Base-by-base conservation (phyloP, 2,329 filamentous ascomycete species). In the Paecilomyces niveus region DNA sequence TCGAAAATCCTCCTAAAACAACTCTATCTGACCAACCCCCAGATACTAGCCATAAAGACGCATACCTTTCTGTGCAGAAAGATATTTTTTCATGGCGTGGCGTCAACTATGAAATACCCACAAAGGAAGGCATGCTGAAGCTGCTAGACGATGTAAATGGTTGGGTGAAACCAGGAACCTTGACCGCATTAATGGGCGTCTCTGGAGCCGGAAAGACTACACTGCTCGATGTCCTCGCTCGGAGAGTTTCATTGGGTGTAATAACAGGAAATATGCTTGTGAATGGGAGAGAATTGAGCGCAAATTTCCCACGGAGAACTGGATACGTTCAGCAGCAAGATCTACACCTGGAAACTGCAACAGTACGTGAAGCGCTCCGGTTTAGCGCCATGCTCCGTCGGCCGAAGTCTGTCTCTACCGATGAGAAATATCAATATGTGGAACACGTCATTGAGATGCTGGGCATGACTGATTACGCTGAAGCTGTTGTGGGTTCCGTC, bases 281-380 rank as follows among this genome's bases (percentile, higher is more conserved):
- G 6, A 88, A 92, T 64, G 89, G 89, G 1, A 81, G 80, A 39
- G 85, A 84, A 29, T 85, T 89, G 53, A 90, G 95, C 64, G 81
- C 82, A 51, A 91, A 89, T 0, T 96, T 96, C 82, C 92, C 96
- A 73, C 88, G 92, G 63, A 94, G 93, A 77, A 95, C 90, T 0
- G 92, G 92, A 54, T 96, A 96, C 65, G 92, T 92, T 39, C 90
- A 96, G 70, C 92, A 96, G 72, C 91, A 96, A 72, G 92, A 97
- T 82, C 81, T 96, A 13, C 92, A 96, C 71, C 80, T 95, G 51
- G 81, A 87, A 54, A 96, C 91, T 0, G 86, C 87, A 0, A 96
- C 92, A 0, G 92, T 96, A 49, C 87, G 92, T 61, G 92, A 97
- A 75, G 91, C 92, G 7, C 81, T 97, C 35, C 85, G 85, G 67